Conservation (phyloP, 2,329 filamentous ascomycete genomes). For the Phoma herbarum region DNA sequence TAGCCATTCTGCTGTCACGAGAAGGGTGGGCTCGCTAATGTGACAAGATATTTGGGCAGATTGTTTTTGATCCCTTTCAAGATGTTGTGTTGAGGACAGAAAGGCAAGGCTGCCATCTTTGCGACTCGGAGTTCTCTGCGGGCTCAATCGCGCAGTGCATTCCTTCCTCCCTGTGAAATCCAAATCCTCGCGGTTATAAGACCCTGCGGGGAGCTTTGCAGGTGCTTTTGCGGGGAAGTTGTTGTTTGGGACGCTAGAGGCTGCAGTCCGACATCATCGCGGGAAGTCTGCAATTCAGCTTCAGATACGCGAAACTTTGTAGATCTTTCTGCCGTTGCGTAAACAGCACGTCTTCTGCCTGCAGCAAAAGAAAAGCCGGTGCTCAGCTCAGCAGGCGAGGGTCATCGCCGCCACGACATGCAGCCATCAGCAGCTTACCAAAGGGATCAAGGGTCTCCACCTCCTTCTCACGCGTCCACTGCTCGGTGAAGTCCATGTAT, state of each 20-base stretch:
- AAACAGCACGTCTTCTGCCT: background rate
- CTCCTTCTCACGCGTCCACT: constrained; percentile 25
- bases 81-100: background rate
- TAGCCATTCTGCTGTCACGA: background rate
- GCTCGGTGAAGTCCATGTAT: constrained; percentile 33
- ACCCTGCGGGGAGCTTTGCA: background rate
- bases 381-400: constrained; percentile 27
- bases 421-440: constrained; percentile 36
- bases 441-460: constrained; percentile 29
- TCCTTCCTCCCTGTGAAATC: background rate
- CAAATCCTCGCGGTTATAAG: constrained; percentile 3
- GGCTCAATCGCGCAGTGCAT: background rate
- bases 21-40: background rate
- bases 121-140: constrained; percentile 11
- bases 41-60: background rate
- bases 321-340: background rate
- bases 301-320: background rate
- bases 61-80: background rate
- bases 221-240: constrained; percentile 14
- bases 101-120: background rate
- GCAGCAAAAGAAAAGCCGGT: background rate
- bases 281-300: constrained; percentile 7
- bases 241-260: constrained; percentile 8
- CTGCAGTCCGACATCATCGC: constrained; percentile 13
- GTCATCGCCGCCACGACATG: constrained; percentile 37